These are phyloP conservation scores for Chaetomiaceae sp. DNA, from an alignment of 2,329 filamentous ascomycete species.

Conservation along the genomic window DNA sequence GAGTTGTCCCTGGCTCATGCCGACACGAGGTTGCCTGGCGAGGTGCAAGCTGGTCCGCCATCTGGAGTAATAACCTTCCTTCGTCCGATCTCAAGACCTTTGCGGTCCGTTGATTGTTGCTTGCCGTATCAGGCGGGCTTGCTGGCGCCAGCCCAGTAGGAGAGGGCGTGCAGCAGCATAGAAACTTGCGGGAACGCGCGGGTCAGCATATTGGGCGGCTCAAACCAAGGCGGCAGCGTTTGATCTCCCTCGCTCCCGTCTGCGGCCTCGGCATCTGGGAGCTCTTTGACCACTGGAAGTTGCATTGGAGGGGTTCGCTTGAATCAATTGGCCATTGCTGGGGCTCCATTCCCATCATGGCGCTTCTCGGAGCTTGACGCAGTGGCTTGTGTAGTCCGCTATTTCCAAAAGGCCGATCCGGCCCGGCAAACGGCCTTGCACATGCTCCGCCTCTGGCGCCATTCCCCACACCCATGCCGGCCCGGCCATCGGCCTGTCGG, in stretches of 20 bases:
- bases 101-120: too few species aligned
- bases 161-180: too few species aligned
- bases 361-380: not conserved
- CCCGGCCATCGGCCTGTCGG: conserved; percentile 14
- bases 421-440: conserved; percentile 7
- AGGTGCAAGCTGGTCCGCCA: too few species aligned
- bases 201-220: too few species aligned
- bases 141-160: too few species aligned
- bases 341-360: not conserved
- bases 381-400: conserved; percentile 3
- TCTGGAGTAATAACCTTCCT: too few species aligned
- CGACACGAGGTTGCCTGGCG: not conserved
- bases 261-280: conserved; percentile 11
- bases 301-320: not conserved
- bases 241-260: conserved; percentile 24
- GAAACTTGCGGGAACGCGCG: too few species aligned
- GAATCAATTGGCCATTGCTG: not conserved
- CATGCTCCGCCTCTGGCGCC: conserved; percentile 13
- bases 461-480: conserved; percentile 9
- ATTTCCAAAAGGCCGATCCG: not conserved
- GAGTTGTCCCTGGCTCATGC: conserved; percentile 2
- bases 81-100: too few species aligned
- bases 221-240: too few species aligned
- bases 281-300: conserved; percentile 3
- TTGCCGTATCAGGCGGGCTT: too few species aligned